Evolutionary conservation across 2,329 filamentous ascomycete genomes (phyloP).

Genomic region (Pseudogymnoascus sp.): DNA sequence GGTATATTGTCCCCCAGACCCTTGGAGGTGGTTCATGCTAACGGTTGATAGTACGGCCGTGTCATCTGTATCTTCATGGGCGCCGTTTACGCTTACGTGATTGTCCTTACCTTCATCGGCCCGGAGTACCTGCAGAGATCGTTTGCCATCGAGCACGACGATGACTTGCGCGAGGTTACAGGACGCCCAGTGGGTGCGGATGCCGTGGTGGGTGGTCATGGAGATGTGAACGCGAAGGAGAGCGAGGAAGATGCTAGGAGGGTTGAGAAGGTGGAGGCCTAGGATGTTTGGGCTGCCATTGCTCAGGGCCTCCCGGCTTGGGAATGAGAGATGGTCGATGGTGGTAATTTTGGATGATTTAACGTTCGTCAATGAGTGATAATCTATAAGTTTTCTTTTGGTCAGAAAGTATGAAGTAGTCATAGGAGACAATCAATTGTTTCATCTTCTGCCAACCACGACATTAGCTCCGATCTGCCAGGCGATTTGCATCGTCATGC

Average conservation of each 20-base stretch:
- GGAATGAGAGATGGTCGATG: neutral
- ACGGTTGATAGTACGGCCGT: conserved; percentile 68
- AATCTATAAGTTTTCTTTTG: neutral
- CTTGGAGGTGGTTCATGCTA: neutral
- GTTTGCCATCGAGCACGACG: conserved; percentile 42
- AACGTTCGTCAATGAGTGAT: neutral
- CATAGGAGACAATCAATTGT: neutral
- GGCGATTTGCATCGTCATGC: neutral
- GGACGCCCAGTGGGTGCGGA: conserved; percentile 22
- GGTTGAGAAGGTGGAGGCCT: neutral
- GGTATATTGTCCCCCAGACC: neutral
- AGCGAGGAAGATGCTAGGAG: neutral
- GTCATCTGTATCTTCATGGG: conserved; percentile 92
- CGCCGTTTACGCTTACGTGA: conserved; percentile 64
- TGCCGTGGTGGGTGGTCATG: neutral
- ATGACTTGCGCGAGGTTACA: conserved; percentile 39
- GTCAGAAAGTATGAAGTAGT: neutral
- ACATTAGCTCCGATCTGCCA: neutral
- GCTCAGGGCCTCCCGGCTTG: neutral
- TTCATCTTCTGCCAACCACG: neutral
- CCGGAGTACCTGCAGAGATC: conserved; percentile 42
- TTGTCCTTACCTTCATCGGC: conserved; percentile 56
- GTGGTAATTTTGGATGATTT: neutral
- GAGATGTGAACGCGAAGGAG: neutral
- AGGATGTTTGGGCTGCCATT: neutral